Percentiles rank a stretch among this genome's conserved stretches.
phyloP scores from a whole-genome alignment of 495 filamentous ascomycete genomes.

The Talaromyces trachyspermus region DNA sequence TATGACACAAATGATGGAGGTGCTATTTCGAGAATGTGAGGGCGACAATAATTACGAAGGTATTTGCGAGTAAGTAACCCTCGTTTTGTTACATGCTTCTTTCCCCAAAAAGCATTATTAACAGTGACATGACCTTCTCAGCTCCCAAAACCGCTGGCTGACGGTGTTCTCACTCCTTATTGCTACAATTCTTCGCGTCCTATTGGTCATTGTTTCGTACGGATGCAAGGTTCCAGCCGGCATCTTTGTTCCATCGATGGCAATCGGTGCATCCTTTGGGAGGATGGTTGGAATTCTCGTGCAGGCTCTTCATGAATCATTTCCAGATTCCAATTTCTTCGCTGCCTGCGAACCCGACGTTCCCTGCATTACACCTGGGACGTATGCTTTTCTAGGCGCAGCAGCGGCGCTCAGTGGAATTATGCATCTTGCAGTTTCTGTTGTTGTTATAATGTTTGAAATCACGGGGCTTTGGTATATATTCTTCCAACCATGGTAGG shows the following conservation, averaged over 20 bases:
- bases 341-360: constrained; percentile 80
- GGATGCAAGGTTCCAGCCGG: constrained; percentile 97
- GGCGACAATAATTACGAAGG: constrained; percentile 82
- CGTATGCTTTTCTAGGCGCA: constrained; percentile 90
- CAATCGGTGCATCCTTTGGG: constrained; percentile 89
- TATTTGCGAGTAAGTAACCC: constrained; percentile 64
- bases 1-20: constrained; percentile 99
- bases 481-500: constrained; percentile 89
- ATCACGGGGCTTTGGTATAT: constrained; percentile 92
- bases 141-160: constrained; percentile 57
- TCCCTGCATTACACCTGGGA: constrained; percentile 94
- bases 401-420: constrained; percentile 94
- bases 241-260: constrained; percentile 98
- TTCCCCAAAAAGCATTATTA: no score
- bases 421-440: constrained; percentile 94
- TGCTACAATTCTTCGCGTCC: constrained; percentile 73
- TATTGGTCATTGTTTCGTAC: constrained; percentile 92
- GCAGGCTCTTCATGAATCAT: constrained; percentile 77
- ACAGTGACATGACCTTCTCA: constrained; percentile 24
- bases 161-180: constrained; percentile 75
- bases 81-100: not conserved
- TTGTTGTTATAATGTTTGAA: constrained; percentile 98
- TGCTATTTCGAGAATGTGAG: constrained; percentile 91
- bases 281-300: constrained; percentile 91
- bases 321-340: constrained; percentile 78